Conservation (phyloP, 441 rosid species). For the Viola pubescens region DNA sequence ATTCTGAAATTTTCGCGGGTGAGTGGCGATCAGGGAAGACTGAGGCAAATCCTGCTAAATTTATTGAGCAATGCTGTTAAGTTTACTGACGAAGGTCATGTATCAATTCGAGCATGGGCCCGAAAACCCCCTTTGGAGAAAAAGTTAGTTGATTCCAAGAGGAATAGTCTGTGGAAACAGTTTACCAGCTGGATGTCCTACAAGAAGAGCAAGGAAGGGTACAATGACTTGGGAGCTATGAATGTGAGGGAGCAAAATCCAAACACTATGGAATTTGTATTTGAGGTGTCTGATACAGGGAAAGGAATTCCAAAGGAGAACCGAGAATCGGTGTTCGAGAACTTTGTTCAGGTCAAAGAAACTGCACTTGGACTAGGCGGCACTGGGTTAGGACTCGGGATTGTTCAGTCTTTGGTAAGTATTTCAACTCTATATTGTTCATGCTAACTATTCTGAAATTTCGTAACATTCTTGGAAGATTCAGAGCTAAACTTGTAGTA, state of each 20-base stretch:
- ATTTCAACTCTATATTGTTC: too few species aligned
- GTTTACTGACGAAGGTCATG: constrained; percentile 58
- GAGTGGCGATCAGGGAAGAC: constrained; percentile 56
- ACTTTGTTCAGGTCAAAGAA: constrained; percentile 74
- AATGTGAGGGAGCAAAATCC: constrained; percentile 14
- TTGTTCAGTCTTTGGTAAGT: constrained; percentile 77
- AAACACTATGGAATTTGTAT: constrained; percentile 40
- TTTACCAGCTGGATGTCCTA: constrained; percentile 21
- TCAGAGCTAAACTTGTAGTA: too few species aligned
- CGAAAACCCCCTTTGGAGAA: constrained; percentile 30
- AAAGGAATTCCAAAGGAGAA: constrained; percentile 71
- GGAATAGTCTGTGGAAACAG: neutral
- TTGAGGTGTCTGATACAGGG: constrained; percentile 84
- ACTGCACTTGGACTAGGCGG: constrained; percentile 52
- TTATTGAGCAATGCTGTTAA: constrained; percentile 73
- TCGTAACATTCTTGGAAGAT: too few species aligned
- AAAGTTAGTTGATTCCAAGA: neutral
- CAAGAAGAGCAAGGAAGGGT: constrained; percentile 15
- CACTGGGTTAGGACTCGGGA: constrained; percentile 91
- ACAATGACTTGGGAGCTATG: constrained; percentile 9
- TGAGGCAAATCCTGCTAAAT: constrained; percentile 54
- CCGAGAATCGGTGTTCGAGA: constrained; percentile 58
- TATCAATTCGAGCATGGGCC: constrained; percentile 56
- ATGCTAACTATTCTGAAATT: too few species aligned
- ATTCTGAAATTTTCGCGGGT: constrained; percentile 39